Evolutionary conservation across 192 early-diverging fungal genomes (phyloP).

Genomic region (Phycomyces blakesleeanus): DNA sequence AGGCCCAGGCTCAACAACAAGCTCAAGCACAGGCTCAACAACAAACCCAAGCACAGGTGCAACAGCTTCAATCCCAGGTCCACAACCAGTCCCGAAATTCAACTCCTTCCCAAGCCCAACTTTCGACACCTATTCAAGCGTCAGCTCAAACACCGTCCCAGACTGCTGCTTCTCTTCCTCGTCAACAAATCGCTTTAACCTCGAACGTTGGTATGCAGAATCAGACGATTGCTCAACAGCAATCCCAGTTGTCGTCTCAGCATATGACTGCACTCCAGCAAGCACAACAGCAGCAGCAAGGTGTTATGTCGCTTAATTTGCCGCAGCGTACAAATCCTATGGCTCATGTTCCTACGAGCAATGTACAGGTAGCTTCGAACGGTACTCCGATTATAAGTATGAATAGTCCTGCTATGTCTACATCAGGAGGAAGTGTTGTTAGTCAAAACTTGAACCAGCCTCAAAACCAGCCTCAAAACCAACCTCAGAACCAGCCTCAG

Average conservation of each 20-base stretch:
- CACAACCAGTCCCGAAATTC: background rate
- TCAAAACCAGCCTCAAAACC: too few relatives aligned
- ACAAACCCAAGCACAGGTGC: constrained; percentile 10
- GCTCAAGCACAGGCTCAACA: constrained; percentile 14
- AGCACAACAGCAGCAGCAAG: constrained; percentile 17
- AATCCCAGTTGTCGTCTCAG: constrained; percentile 10
- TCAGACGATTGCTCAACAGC: constrained; percentile 9
- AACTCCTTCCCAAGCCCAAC: constrained; percentile 7
- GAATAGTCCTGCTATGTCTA: background rate
- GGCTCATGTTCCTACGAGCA: background rate
- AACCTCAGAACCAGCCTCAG: too few relatives aligned
- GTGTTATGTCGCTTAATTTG: constrained; percentile 4
- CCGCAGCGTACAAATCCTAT: constrained; percentile 1
- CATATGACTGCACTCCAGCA: constrained; percentile 12
- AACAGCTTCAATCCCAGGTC: background rate
- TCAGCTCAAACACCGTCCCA: constrained; percentile 16
- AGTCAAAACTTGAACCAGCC: background rate
- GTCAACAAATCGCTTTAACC: constrained; percentile 6
- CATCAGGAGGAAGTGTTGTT: background rate
- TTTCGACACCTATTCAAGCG: constrained; percentile 7
- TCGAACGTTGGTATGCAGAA: background rate
- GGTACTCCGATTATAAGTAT: background rate
- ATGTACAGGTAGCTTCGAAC: background rate
- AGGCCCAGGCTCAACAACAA: constrained; percentile 12
- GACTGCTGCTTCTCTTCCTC: background rate